Base-by-base conservation (phyloP, 768 basidiomycete species). In the Lactarius hengduanensis region DNA sequence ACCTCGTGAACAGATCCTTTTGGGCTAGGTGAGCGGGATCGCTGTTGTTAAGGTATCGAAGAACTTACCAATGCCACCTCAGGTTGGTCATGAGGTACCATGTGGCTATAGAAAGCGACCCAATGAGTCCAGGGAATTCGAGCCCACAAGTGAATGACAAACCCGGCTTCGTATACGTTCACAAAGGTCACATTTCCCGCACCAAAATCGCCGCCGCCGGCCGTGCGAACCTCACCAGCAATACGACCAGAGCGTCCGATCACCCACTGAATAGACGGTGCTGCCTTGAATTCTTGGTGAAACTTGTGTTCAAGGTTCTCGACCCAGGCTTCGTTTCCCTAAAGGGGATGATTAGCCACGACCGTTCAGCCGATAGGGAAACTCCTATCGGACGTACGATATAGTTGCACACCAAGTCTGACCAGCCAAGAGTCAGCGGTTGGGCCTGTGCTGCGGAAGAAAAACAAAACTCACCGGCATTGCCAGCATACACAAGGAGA, bases 41-140 rank as follows among this genome's bases (percentile, higher is more conserved):
- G 47, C 34, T 15, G 50, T 40, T 9, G 32, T 4, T 6, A n/a
- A 30, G 20, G 61, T 47, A n/a, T 28, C 32, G 59, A 73, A 56
- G 45, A 36, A 73, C 87, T 58, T 72, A 89, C 93, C 74, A 94
- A 78, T 55, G 94, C 86, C 47, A 88, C 94, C 72, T 92, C 90
- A 1, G 94, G 90, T 73, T 96, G 93, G 76, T 98, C 93, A 73
- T 83, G 88, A 5, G 94, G 94, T 10, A 92, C 92, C 93, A 94
- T 91, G 74, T 94, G 92, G 41, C 91, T 92, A 71, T 7, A 65
- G 67, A 67, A 55, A 47, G 32, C 26, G 30, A 43, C 9, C 34
- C 13, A 4, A 57, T 61, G 36, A 62, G 57, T 41, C 22, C 20
- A 53, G 64, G 34, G 7, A 45, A 59, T 5, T 16, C 26, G 11